phyloP scores from a whole-genome alignment of 257 asterid species.

The Forsythia viridissima region DNA sequence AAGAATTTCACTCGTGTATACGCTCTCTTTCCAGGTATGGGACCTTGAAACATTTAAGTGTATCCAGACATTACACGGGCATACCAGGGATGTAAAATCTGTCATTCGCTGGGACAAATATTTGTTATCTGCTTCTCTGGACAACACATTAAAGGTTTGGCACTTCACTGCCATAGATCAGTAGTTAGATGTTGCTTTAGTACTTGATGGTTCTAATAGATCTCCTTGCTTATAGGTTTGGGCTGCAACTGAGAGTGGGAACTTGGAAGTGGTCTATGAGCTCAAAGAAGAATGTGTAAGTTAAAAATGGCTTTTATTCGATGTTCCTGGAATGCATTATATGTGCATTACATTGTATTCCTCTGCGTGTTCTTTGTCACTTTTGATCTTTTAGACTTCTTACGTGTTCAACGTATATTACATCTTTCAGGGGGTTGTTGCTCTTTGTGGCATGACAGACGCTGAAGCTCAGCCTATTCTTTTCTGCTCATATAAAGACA shows the following conservation, averaged over 20 bases:
- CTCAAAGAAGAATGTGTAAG: slow-evolving; percentile 44
- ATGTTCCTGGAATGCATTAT: not conserved
- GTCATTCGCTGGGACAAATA: slow-evolving; percentile 55
- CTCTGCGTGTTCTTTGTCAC: not conserved
- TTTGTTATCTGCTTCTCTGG: slow-evolving; percentile 63
- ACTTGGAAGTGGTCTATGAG: slow-evolving; percentile 38
- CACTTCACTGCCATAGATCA: not conserved
- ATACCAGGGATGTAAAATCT: slow-evolving; percentile 45
- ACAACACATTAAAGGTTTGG: slow-evolving; percentile 55
- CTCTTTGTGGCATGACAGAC: slow-evolving; percentile 43
- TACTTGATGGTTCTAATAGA: not conserved
- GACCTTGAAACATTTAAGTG: slow-evolving; percentile 55
- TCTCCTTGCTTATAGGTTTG: slow-evolving; percentile 32
- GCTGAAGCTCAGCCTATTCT: slow-evolving; percentile 44
- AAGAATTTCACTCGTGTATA: not conserved
- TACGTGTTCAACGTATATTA: not conserved
- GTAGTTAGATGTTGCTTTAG: not conserved
- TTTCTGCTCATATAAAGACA: slow-evolving; percentile 44
- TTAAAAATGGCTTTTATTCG: not conserved
- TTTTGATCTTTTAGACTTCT: not conserved
- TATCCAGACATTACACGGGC: slow-evolving; percentile 49
- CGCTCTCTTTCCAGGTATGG: slow-evolving; percentile 50
- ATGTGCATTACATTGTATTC: not conserved
- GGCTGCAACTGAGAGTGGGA: slow-evolving; percentile 42
- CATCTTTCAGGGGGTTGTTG: slow-evolving; percentile 39